Base-by-base conservation (phyloP, 2,329 filamentous ascomycete genomes). In the Scorias spongiosa region DNA sequence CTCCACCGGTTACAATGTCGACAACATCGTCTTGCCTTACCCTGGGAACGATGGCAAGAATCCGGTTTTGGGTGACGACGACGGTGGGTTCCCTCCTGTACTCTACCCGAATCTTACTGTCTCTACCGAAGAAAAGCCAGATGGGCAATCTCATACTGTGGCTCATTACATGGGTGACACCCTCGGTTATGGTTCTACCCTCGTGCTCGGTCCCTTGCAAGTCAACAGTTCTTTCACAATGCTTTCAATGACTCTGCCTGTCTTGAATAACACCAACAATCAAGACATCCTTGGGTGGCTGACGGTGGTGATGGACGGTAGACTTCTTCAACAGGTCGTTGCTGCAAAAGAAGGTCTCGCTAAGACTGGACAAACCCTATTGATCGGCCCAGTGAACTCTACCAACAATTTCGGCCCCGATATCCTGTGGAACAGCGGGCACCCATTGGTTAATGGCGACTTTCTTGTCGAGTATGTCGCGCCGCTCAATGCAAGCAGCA, bases 71-170 rank as follows among this genome's bases (percentile, higher is more conserved):
- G 78, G 81, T 41, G 47, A 42, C 2, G 28, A 45, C 18, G 65
- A 66, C 3, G 63, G 70, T n/a, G 85, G 84, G 34, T 93, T 81
- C 51, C 83, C 86, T 10, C 68, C 78, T 0, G 60, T 63, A 2
- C 70, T 93, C 2, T 93, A 86, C 56, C 87, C 87, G 1, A 87
- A 87, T 52, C 72, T 93, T 46, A 84, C 80, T 0, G 85, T 84
- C 55, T 53, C 58, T 10, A 48, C 60, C 1, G 58, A 60, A 10
- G 47, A 50, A 1, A 47, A 58, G 40, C 62, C 64, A 50, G 51
- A 41, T 36, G 63, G 62, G 9, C 59, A 57, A 41, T 57, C 58
- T 10, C 46, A 51, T 3, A 60, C 59, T 3, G 53, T 54, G 10
- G 71, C 68, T 2, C 57, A 57, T 2, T 69, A 63, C 44, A 51